phyloP scores from a whole-genome alignment of 495 filamentous ascomycete species.

The Aspergillus homomorphus region DNA sequence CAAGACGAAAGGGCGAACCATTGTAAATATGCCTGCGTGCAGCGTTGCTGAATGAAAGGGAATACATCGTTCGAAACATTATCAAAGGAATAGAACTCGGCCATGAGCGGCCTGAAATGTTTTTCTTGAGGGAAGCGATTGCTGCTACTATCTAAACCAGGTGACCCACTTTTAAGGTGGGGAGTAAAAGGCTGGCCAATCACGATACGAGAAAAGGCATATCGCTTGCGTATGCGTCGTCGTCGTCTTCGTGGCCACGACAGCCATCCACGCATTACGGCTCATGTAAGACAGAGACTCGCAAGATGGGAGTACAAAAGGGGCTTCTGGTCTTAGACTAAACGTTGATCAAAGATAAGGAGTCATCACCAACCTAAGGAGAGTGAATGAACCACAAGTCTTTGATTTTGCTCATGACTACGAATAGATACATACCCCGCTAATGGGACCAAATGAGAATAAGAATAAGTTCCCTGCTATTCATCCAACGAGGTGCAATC shows the following conservation, averaged over 20 bases:
- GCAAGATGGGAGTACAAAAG: too few relatives aligned
- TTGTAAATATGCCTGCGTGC: not conserved
- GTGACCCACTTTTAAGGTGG: not conserved
- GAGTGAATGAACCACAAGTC: too few relatives aligned
- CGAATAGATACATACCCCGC: too few relatives aligned
- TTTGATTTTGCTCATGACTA: too few relatives aligned
- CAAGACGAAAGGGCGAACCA: slow-evolving; percentile 10
- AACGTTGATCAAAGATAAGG: too few relatives aligned
- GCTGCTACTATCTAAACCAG: not conserved
- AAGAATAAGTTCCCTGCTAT: too few relatives aligned
- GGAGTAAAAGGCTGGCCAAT: not conserved
- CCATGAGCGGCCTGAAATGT: not conserved
- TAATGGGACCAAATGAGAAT: too few relatives aligned
- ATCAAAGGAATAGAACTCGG: not conserved
- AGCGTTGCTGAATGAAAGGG: not conserved
- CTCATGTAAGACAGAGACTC: not conserved
- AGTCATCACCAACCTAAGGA: too few relatives aligned
- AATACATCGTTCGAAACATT: not conserved
- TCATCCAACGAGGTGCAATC: too few relatives aligned
- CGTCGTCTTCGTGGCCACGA: not conserved
- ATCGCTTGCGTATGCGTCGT: not conserved
- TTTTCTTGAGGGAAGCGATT: not conserved
- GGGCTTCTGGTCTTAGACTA: too few relatives aligned
- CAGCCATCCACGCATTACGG: not conserved
- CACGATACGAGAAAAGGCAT: not conserved